Evolutionary conservation across 805 yeast species (phyloP).

Genomic region (Starmera caribaea): DNA sequence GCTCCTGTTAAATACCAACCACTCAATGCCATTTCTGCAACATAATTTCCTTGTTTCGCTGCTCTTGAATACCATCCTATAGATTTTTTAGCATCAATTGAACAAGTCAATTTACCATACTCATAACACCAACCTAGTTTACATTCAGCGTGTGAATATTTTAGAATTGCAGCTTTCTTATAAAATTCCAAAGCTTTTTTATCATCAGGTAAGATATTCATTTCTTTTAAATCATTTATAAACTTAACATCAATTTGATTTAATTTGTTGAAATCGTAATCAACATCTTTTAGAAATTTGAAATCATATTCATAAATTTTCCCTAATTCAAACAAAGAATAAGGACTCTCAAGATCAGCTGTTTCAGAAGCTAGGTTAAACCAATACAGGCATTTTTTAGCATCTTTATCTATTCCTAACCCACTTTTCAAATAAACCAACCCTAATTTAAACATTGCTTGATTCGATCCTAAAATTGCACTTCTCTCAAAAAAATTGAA

Average conservation of each 20-base stretch:
- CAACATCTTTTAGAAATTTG: conserved; percentile 9
- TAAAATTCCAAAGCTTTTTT: conserved; percentile 41
- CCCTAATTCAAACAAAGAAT: conserved; percentile 50
- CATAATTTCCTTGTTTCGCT: conserved; percentile 49
- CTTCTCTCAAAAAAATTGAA: conserved; percentile 47
- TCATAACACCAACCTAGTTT: conserved; percentile 66
- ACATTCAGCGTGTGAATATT: conserved; percentile 60
- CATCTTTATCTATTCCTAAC: conserved; percentile 28
- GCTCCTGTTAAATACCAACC: conserved; percentile 77
- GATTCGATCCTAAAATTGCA: conserved; percentile 49
- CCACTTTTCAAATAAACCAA: conserved; percentile 47
- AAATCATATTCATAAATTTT: conserved; percentile 40
- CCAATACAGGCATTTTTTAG: conserved; percentile 40
- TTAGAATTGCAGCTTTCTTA: conserved; percentile 47
- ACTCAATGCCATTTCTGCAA: conserved; percentile 61
- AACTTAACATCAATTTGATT: conserved; percentile 19
- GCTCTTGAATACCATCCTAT: conserved; percentile 70
- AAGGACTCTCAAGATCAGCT: conserved; percentile 37
- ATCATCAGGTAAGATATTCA: conserved; percentile 25
- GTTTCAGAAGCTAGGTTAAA: conserved; percentile 36
- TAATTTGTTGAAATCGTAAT: background rate
- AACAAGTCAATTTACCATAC: conserved; percentile 48
- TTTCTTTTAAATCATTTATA: conserved; percentile 22
- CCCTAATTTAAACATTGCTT: conserved; percentile 70
- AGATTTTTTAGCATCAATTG: conserved; percentile 45